These are phyloP conservation scores for Stropharia rugosoannulata DNA, from an alignment of 768 basidiomycete species.

Conservation along the genomic window DNA sequence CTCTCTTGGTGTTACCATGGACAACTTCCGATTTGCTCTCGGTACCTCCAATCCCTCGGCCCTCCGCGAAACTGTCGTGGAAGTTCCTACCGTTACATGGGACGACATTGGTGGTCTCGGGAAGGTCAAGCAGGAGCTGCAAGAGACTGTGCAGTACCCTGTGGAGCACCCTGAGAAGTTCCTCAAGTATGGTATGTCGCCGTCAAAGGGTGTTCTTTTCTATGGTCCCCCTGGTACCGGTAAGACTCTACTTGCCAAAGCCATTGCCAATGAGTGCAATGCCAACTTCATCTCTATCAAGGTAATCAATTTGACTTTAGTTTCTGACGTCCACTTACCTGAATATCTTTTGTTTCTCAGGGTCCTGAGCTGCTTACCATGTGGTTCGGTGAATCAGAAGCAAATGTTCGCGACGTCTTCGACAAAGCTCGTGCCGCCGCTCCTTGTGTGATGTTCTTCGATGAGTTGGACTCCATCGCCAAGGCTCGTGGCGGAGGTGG, in stretches of 20 bases:
- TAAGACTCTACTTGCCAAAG: slow-evolving; percentile 98
- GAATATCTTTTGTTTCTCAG: slow-evolving; percentile 31
- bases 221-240: slow-evolving; percentile 99
- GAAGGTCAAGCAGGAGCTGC: slow-evolving; percentile 98
- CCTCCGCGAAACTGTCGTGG: slow-evolving; percentile 98
- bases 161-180: slow-evolving; percentile 99
- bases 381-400: slow-evolving; percentile 99
- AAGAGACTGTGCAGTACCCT: slow-evolving; percentile 99
- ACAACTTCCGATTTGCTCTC: slow-evolving; percentile 99
- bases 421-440: slow-evolving; percentile 99
- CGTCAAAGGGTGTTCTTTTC: slow-evolving; percentile 99
- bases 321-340: neutral
- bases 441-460: slow-evolving; percentile 99
- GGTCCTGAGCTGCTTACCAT: slow-evolving; percentile 98
- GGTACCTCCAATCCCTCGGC: slow-evolving; percentile 98
- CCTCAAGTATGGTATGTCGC: slow-evolving; percentile 99
- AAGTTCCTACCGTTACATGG: slow-evolving; percentile 98
- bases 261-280: slow-evolving; percentile 99
- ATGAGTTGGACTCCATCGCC: slow-evolving; percentile 98
- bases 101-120: slow-evolving; percentile 99
- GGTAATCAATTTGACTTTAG: slow-evolving; percentile 33
- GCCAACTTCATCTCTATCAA: slow-evolving; percentile 99
- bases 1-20: slow-evolving; percentile 98
- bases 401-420: slow-evolving; percentile 98
- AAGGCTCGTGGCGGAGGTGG: slow-evolving; percentile 91